Percentiles rank a stretch among this genome's conserved stretches.
Evolutionary conservation across 106 monocot species (phyloP).

Genomic region (Vanilla planifolia): DNA sequence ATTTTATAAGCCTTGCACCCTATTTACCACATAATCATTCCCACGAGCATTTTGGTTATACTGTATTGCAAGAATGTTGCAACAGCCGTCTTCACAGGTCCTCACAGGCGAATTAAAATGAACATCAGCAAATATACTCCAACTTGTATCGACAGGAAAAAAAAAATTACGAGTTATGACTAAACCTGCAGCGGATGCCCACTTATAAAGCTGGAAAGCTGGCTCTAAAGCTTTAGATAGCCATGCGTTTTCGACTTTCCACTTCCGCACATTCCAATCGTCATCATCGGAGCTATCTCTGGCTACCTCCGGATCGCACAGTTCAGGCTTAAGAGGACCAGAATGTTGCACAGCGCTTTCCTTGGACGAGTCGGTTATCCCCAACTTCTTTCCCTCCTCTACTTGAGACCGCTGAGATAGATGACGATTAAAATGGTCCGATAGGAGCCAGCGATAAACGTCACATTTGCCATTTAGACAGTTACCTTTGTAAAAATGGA

Average conservation of each 20-base stretch:
- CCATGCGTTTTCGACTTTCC: slow-evolving; percentile 75
- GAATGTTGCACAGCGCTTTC: not conserved
- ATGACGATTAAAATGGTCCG: not conserved
- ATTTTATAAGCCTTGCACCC: no score
- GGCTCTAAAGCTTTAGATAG: slow-evolving; percentile 73
- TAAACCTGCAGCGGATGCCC: slow-evolving; percentile 55
- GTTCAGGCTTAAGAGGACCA: slow-evolving; percentile 7
- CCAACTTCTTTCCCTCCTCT: not conserved
- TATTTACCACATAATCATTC: not conserved
- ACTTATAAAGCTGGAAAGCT: slow-evolving; percentile 68
- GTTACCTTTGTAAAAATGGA: not conserved
- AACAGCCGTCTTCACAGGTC: no score
- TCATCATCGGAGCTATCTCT: slow-evolving; percentile 38
- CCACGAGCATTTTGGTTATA: no score
- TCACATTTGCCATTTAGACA: not conserved
- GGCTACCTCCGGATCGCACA: not conserved
- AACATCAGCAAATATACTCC: not conserved
- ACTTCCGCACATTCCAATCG: slow-evolving; percentile 30
- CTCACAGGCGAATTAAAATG: no score
- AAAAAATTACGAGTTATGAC: not conserved
- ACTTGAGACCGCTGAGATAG: not conserved
- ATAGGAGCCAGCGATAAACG: not conserved
- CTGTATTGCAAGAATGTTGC: no score
- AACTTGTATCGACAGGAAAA: not conserved
- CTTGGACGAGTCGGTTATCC: not conserved